Percentiles rank a stretch among this genome's conserved stretches.
phyloP scores from a whole-genome alignment of 345 rosid species.

The Odontarrhena argentea region DNA sequence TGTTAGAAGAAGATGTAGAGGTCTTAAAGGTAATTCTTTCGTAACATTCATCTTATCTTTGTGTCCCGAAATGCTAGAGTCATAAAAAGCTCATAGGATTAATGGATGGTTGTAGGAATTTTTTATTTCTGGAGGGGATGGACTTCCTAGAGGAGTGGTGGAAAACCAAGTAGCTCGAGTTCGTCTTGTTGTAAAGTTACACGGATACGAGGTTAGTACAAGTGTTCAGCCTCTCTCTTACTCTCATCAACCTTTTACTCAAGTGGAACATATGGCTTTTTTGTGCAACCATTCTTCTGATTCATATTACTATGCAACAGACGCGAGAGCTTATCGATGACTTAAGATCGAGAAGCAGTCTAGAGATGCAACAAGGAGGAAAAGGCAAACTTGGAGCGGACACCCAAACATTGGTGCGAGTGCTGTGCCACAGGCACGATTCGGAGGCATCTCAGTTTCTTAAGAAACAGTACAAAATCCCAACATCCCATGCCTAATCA shows the following conservation, averaged over 20 bases:
- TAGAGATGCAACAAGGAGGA: conserved; percentile 58
- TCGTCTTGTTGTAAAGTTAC: conserved; percentile 76
- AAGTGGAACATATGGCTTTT: not conserved
- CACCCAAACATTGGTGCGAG: conserved; percentile 70
- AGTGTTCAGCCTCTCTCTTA: not conserved
- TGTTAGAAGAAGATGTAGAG: conserved; percentile 85
- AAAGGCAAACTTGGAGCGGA: conserved; percentile 79
- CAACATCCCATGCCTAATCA: conserved; percentile 54
- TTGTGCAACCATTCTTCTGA: not conserved
- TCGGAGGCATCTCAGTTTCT: conserved; percentile 89
- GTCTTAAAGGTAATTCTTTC: conserved; percentile 68
- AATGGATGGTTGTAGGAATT: conserved; percentile 61
- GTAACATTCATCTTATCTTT: not conserved
- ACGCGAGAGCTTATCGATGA: conserved; percentile 83
- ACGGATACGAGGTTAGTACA: conserved; percentile 75
- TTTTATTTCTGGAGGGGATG: conserved; percentile 95
- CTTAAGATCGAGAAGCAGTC: conserved; percentile 65
- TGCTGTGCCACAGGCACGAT: conserved; percentile 87
- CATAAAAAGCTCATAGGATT: conserved; percentile 2
- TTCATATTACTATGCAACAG: conserved; percentile 46
- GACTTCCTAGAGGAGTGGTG: conserved; percentile 96
- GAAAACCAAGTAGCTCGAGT: conserved; percentile 91
- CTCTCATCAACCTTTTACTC: not conserved
- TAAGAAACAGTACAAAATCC: conserved; percentile 91
- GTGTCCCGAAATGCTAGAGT: not conserved